A percentile compares a stretch with the other conserved stretches of the same genome.
Evolutionary conservation across 495 filamentous ascomycete genomes (phyloP).

Genomic region (Podospora sp.): DNA sequence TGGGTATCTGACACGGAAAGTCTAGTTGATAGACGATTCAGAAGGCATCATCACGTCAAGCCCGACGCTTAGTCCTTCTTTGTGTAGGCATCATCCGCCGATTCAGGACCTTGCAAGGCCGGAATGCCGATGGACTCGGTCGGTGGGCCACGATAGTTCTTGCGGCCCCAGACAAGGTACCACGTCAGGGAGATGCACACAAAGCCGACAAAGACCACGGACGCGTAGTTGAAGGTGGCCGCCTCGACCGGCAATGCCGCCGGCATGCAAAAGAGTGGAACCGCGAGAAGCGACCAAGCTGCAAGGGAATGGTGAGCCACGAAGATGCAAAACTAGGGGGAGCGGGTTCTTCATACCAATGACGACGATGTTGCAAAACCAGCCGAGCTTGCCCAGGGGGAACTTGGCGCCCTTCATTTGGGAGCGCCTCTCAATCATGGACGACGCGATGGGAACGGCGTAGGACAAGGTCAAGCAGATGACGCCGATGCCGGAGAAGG

Average conservation of each 20-base stretch:
- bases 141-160: slow-evolving; percentile 70
- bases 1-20: not conserved
- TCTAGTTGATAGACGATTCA: slow-evolving; percentile 18
- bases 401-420: slow-evolving; percentile 59
- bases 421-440: slow-evolving; percentile 51
- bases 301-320: slow-evolving; percentile 2
- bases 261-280: slow-evolving; percentile 69
- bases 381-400: slow-evolving; percentile 58
- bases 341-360: slow-evolving; percentile 45
- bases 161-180: slow-evolving; percentile 61
- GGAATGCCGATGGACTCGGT: slow-evolving; percentile 28
- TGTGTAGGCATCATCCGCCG: not conserved
- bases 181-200: slow-evolving; percentile 50
- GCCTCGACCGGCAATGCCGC: slow-evolving; percentile 60
- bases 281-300: slow-evolving; percentile 64
- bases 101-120: not conserved
- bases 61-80: slow-evolving; percentile 23
- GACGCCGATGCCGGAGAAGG: slow-evolving; percentile 65
- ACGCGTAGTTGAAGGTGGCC: slow-evolving; percentile 65
- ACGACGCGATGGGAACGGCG: slow-evolving; percentile 59
- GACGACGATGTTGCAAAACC: slow-evolving; percentile 57
- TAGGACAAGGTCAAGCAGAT: slow-evolving; percentile 62
- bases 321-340: slow-evolving; percentile 22
- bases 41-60: not conserved
- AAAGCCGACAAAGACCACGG: slow-evolving; percentile 64